Base-by-base conservation (phyloP, 1,139 yeast genomes). In the Yamadazyma oceani region DNA sequence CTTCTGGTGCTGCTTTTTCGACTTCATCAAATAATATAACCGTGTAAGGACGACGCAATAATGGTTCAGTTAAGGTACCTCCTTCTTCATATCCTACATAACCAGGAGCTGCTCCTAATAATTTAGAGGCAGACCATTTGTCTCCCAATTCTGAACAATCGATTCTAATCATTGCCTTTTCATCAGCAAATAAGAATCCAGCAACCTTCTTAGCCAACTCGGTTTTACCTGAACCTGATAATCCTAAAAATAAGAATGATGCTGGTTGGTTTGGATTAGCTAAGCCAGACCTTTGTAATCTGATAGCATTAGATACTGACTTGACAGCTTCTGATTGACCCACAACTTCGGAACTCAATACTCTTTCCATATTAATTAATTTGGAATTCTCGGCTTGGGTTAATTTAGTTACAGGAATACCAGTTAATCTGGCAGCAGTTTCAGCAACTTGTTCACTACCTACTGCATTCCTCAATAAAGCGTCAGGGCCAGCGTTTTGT, bases 1-100 rank as follows among this genome's bases (percentile, higher is more conserved):
- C 98, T 61, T 92, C 97, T 1, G 98, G 98, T 2, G 96, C 96
- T n/a, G 98, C 99, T 66, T 92, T 92, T 58, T 92, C 98, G 41
- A 92, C 95, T 66, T 92, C 98, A 66, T 92, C 98, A 56, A 92
- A 92, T 48, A 92, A 72, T 22, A 92, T 78, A 19, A 94, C 98
- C 4, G 97, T 86, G 69, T 92, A 94, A 38, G 99, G 98, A 46
- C 85, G 82, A 58, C 97, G 80, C 44, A 88, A 75, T 44, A 92
- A 73, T 43, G 94, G 95, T 55, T 92, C 96, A 2, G 98, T 92
- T 50, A 92, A 75, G 51, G 90, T 80, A 51, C 98, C 98, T 60
- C 98, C 97, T 62, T 92, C 97, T 61, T 90, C 97, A 59, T 87
- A 92, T 30, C 99, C 99, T 53, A 92, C 87, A 58, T 92, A 94